Evolutionary conservation across 2,329 filamentous ascomycete genomes (phyloP), one percentile per base, ranked within the genome.

Genomic region (Cladophialophora psammophila): DNA sequence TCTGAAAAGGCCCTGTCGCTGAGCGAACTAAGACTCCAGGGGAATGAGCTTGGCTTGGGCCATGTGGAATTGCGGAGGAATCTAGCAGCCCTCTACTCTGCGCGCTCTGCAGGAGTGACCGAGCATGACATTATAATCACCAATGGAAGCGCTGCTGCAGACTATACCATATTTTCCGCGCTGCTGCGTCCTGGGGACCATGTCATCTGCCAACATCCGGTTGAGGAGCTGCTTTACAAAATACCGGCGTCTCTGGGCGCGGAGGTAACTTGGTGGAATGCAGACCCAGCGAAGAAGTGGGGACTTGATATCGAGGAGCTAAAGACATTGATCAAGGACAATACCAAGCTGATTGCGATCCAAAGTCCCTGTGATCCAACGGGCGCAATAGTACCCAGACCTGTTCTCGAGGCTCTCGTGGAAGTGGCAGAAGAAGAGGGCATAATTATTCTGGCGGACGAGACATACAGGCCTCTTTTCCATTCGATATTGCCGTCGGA

Each of bases 311-410:
- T 92, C 13, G 82, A 86, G 5, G 88, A 91, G 66, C 80, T 96
- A 34, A 86, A 88, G 69, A 72, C 74, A 0, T 78, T 95, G 60
- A 87, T 94, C 65, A 67, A 60, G 57, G 69, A 68, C 0, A 81
- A 80, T 60, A 82, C 80, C 5, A 82, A 79, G 67, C 83, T 93
- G 78, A 85, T 90, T 66, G 84, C 91, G 59, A 79, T 91, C 71
- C 90, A 90, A 77, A 94, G 93, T 73, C 91, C 92, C 0, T 92
- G 94, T 78, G 96, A 96, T 74, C 92, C 93, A 0, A 94, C 90
- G 0, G 92, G 93, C 5, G 86, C 88, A 9, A 84, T 90, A 3
- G 88, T 93, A 18, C 87, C 88, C 0, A 87, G 84, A 53, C 76
- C 83, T 0, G 83, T 87, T 12, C 82, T 96, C 0, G 77, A 87